Percentiles rank a stretch among this genome's conserved stretches.
Evolutionary conservation across 306 rosid genomes (phyloP).

Genomic region (Lithocarpus polystachyus): DNA sequence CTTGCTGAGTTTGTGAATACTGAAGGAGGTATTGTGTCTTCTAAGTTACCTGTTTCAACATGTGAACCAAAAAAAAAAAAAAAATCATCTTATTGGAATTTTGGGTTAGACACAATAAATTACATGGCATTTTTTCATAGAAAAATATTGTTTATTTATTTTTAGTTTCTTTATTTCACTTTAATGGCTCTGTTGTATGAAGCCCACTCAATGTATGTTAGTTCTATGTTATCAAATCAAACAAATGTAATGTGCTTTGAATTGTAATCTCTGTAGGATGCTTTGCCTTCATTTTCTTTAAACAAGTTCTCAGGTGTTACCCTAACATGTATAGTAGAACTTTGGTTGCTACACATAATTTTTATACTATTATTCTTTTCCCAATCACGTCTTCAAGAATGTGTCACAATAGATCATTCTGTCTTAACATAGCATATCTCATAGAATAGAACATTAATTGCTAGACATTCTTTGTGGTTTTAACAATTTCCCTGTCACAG

Average conservation of each 20-base stretch:
- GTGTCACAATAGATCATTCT: not conserved
- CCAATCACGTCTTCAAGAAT: not conserved
- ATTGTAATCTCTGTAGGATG: not conserved
- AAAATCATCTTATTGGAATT: not conserved
- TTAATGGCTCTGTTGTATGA: not conserved
- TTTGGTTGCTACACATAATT: not conserved
- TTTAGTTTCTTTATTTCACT: not conserved
- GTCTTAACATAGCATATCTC: not conserved
- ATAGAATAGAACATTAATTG: not conserved
- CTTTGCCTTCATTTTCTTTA: not conserved
- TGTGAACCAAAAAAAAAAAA: not conserved
- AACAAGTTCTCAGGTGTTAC: not conserved
- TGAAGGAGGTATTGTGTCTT: conserved; percentile 61
- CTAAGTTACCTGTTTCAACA: not conserved
- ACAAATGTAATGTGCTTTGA: not conserved
- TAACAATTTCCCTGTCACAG: not conserved
- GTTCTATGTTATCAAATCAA: not conserved
- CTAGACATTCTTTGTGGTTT: not conserved
- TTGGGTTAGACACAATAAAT: not conserved
- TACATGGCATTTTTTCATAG: not conserved
- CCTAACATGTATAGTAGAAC: not conserved
- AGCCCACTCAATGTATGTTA: not conserved
- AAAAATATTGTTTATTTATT: not conserved
- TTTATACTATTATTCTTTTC: not conserved
- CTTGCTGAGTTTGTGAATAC: conserved; percentile 77